Percentiles rank a stretch among this genome's conserved stretches.
Conservation (phyloP, 2,329 filamentous ascomycete genomes). For the Aspergillus sp. region DNA sequence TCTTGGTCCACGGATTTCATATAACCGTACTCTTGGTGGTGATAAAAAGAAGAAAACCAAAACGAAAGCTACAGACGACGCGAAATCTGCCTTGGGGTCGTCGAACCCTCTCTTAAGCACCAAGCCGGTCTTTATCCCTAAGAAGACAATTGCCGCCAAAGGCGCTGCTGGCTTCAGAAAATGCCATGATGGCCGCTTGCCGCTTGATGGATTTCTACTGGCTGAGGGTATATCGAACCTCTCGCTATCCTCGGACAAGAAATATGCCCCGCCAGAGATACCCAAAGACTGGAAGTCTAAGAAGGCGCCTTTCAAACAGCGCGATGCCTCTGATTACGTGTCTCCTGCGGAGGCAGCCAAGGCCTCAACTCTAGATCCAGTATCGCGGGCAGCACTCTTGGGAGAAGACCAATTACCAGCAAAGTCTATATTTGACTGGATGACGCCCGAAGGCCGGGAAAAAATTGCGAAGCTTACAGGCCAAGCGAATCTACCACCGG, state of each 20-base stretch:
- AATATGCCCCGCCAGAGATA: constrained; percentile 45
- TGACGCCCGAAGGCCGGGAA: constrained; percentile 75
- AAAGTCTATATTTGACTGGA: constrained; percentile 94
- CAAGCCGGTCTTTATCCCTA: constrained; percentile 75
- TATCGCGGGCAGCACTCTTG: constrained; percentile 72
- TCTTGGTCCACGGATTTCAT: constrained; percentile 85
- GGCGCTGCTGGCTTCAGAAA: constrained; percentile 57
- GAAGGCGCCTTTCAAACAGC: constrained; percentile 44
- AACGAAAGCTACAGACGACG: constrained; percentile 34
- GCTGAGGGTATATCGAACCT: constrained; percentile 54
- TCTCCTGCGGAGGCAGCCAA: constrained; percentile 78
- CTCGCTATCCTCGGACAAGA: constrained; percentile 47
- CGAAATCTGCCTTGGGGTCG: constrained; percentile 45
- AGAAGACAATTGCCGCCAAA: constrained; percentile 52
- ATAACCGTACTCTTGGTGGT: constrained; percentile 76
- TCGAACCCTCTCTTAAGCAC: constrained; percentile 64
- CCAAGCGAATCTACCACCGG: constrained; percentile 73
- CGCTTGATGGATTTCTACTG: constrained; percentile 77
- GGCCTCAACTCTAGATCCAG: constrained; percentile 71
- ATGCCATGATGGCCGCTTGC: constrained; percentile 80
- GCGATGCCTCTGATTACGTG: constrained; percentile 48
- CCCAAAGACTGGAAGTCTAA: constrained; percentile 68
- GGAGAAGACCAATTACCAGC: constrained; percentile 80
- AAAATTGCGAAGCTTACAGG: constrained; percentile 75
- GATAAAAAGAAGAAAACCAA: constrained; percentile 78